Conservation (phyloP, 1,139 yeast species). For the Blastobotrys serpentis region DNA sequence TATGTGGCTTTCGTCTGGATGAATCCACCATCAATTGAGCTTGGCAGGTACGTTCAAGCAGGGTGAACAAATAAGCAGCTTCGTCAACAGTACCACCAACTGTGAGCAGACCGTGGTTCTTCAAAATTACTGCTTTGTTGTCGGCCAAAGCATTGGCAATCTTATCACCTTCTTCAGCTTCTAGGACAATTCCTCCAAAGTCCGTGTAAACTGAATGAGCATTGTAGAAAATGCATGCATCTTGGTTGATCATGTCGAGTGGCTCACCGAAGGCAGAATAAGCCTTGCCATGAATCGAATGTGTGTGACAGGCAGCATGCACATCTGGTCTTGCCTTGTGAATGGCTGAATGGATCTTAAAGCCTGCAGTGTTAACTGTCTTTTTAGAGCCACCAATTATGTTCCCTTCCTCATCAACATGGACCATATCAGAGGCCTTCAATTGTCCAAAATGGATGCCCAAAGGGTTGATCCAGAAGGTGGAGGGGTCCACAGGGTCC, state of each 20-base stretch:
- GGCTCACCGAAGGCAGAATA: conserved; percentile 69
- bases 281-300: conserved; percentile 72
- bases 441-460: conserved; percentile 70
- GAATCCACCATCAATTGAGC: conserved; percentile 69
- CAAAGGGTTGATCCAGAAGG: conserved; percentile 80
- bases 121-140: conserved; percentile 64
- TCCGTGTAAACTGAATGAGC: conserved; percentile 62
- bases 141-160: conserved; percentile 67
- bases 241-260: conserved; percentile 79
- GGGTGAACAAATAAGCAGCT: conserved; percentile 70
- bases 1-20: conserved; percentile 36
- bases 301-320: conserved; percentile 80
- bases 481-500: conserved; percentile 68
- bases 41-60: conserved; percentile 69
- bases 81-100: conserved; percentile 79
- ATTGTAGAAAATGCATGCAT: conserved; percentile 65
- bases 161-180: conserved; percentile 64
- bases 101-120: conserved; percentile 77
- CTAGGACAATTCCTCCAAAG: conserved; percentile 81
- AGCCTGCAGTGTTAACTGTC: conserved; percentile 78
- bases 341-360: conserved; percentile 72
- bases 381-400: conserved; percentile 64
- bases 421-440: conserved; percentile 72
- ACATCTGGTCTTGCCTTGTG: conserved; percentile 79
- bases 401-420: conserved; percentile 69